These are phyloP conservation scores for Fusarium vanettenii DNA, from an alignment of 2,329 filamentous ascomycete genomes.

Conservation along the genomic window DNA sequence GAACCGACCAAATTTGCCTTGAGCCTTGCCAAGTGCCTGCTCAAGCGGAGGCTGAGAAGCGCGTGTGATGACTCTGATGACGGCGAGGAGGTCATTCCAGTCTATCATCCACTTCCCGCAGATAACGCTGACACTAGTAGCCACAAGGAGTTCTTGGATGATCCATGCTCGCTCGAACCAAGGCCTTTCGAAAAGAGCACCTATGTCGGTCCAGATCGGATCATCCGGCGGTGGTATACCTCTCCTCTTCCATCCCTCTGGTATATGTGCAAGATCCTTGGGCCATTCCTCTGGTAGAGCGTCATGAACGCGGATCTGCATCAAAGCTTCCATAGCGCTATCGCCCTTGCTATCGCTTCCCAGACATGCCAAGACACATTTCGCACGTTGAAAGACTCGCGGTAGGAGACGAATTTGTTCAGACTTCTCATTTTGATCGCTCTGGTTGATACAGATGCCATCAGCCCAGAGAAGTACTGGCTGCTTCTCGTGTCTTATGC, in stretches of 20 bases:
- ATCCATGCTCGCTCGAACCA: neutral
- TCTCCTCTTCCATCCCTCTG: neutral
- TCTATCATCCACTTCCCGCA: neutral
- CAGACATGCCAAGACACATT: neutral
- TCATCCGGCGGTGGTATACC: neutral
- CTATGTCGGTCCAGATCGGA: neutral
- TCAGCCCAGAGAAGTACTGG: neutral
- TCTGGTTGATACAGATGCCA: neutral
- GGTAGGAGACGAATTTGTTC: neutral
- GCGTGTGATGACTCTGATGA: neutral
- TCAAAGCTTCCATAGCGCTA: neutral
- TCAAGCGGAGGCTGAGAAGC: neutral
- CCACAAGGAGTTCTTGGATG: neutral
- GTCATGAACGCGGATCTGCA: neutral
- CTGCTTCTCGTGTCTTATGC: neutral
- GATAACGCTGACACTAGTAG: neutral
- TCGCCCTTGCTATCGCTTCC: neutral
- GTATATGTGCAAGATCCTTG: neutral
- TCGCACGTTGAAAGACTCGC: neutral
- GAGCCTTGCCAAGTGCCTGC: neutral
- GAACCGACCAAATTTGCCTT: neutral
- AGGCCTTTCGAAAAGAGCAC: neutral
- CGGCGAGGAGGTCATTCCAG: neutral
- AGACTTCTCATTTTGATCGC: neutral
- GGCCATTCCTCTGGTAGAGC: neutral